These are phyloP conservation scores for Candida patagonica DNA, from an alignment of 805 yeast species.

Conservation along the genomic window DNA sequence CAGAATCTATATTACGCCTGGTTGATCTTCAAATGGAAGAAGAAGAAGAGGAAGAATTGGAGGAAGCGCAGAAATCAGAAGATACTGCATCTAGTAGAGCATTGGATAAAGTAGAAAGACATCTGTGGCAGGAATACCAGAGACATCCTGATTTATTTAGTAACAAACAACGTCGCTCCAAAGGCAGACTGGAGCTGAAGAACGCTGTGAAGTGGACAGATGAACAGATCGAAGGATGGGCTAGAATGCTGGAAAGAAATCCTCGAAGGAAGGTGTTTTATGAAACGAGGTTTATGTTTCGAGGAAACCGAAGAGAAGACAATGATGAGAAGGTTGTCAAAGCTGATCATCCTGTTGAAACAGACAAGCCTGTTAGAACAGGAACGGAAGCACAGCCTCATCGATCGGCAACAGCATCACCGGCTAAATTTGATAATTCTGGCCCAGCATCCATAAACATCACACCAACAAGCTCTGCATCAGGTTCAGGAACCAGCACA, in stretches of 20 bases:
- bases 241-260: conserved; percentile 56
- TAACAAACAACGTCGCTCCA: conserved; percentile 41
- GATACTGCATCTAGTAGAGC: conserved; percentile 23
- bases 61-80: conserved; percentile 27
- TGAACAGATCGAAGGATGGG: conserved; percentile 94
- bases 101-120: conserved; percentile 42
- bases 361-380: neutral
- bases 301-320: conserved; percentile 28
- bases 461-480: neutral
- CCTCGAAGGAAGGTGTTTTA: conserved; percentile 52
- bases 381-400: conserved; percentile 1
- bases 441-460: neutral
- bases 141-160: conserved; percentile 42
- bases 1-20: conserved; percentile 28
- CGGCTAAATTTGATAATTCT: neutral
- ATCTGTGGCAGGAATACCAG: conserved; percentile 48
- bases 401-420: neutral
- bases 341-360: too few relatives aligned
- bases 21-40: conserved; percentile 73
- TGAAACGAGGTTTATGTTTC: conserved; percentile 52
- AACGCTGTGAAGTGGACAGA: conserved; percentile 61
- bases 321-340: conserved; percentile 7
- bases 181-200: conserved; percentile 43
- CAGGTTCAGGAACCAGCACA: neutral
- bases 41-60: conserved; percentile 60